phyloP scores from a whole-genome alignment of 371 early-diverging fungal genomes.

The Mucor saturninus region DNA sequence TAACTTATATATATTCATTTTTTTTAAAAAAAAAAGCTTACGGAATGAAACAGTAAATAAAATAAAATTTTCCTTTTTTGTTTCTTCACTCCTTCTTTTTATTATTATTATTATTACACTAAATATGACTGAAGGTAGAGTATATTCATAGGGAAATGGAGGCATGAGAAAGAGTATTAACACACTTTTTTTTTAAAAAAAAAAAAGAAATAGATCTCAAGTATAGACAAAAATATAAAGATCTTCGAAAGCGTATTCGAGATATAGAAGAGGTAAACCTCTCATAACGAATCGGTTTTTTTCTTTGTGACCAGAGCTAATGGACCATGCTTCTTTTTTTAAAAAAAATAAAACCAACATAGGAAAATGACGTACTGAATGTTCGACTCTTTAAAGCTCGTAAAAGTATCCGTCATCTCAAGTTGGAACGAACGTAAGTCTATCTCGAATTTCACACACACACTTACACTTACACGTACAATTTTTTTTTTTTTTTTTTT shows the following conservation, averaged over 20 bases:
- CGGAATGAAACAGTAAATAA: slow-evolving; percentile 7
- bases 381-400: slow-evolving; percentile 52
- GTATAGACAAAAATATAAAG: slow-evolving; percentile 60
- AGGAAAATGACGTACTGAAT: slow-evolving; percentile 56
- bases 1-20: not conserved
- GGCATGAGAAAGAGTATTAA: too few species aligned
- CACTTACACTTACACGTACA: not conserved
- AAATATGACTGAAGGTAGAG: slow-evolving; percentile 14
- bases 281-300: too few species aligned
- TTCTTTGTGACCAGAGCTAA: too few species aligned
- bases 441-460: not conserved
- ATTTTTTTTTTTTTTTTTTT: too few species aligned
- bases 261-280: slow-evolving; percentile 66
- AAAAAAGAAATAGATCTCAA: slow-evolving; percentile 49
- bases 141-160: not conserved
- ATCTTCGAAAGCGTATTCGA: slow-evolving; percentile 63
- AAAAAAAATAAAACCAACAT: not conserved
- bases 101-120: not conserved
- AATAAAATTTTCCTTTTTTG: slow-evolving; percentile 8
- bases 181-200: not conserved
- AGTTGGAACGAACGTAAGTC: slow-evolving; percentile 52
- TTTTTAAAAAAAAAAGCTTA: not conserved
- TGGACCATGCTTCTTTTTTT: too few species aligned
- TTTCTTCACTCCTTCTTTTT: slow-evolving; percentile 4
- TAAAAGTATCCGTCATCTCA: slow-evolving; percentile 51